Conservation (phyloP, 2,329 filamentous ascomycete species). For the Cadophora sp. region DNA sequence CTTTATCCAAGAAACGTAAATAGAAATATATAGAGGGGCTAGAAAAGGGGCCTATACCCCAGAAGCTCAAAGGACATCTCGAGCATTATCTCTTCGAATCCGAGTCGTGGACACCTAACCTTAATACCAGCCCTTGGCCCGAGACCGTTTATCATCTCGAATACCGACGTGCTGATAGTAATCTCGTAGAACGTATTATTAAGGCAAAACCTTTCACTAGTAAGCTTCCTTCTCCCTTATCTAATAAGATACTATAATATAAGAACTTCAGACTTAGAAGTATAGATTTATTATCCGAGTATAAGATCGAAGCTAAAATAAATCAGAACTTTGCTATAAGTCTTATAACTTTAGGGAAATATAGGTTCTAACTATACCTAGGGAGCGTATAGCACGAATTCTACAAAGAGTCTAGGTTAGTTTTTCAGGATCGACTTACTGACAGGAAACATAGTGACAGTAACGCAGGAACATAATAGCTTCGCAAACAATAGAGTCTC, state of each 20-base stretch:
- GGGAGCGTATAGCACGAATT: too few relatives aligned
- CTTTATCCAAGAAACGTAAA: slow-evolving; percentile 9
- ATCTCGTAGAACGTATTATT: background rate
- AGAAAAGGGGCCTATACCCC: slow-evolving; percentile 2
- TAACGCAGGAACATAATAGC: background rate
- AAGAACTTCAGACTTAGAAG: background rate
- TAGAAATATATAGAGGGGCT: slow-evolving; percentile 7
- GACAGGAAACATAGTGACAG: background rate
- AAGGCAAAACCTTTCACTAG: background rate
- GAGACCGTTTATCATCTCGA: background rate
- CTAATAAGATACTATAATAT: background rate
- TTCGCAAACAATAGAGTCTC: background rate
- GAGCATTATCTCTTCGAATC: background rate
- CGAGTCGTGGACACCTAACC: background rate
- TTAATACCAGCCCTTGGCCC: background rate
- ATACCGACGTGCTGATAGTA: background rate
- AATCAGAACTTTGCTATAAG: background rate
- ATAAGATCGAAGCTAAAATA: background rate
- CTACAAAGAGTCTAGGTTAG: too few relatives aligned
- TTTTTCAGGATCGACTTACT: background rate
- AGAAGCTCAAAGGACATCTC: background rate
- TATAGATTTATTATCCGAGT: background rate
- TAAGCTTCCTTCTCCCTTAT: background rate
- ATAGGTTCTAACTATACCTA: too few relatives aligned
- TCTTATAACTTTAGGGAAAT: too few relatives aligned